Evolutionary conservation across 306 rosid species (phyloP).

Genomic region (Cicer judaicum): DNA sequence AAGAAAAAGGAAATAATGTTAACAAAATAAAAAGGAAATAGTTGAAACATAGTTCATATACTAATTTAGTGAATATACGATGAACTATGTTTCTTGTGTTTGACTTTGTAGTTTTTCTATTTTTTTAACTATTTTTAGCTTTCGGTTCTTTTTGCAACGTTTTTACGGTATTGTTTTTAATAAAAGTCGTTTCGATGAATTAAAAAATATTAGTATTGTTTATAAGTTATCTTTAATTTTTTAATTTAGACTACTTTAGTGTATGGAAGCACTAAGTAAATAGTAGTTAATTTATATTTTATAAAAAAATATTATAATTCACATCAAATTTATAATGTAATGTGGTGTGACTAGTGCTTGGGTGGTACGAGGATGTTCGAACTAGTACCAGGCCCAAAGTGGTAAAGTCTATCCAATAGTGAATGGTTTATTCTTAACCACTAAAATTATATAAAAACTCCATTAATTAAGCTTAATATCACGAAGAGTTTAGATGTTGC

Average conservation of each 20-base stretch:
- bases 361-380: slow-evolving; percentile 47
- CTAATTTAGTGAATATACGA: slow-evolving; percentile 31
- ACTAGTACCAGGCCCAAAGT: not conserved
- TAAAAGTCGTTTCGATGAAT: too few species aligned
- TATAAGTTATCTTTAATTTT: too few species aligned
- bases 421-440: slow-evolving; percentile 1
- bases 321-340: not conserved
- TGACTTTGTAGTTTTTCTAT: too few species aligned
- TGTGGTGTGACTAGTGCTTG: not conserved
- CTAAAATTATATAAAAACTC: not conserved
- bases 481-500: slow-evolving; percentile 11
- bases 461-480: slow-evolving; percentile 23
- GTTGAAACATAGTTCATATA: slow-evolving; percentile 24
- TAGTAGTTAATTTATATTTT: too few species aligned
- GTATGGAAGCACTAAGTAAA: too few species aligned
- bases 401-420: slow-evolving; percentile 18
- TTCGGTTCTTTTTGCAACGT: too few species aligned
- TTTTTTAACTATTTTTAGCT: too few species aligned
- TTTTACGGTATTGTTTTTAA: too few species aligned
- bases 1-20: not conserved
- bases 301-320: not conserved
- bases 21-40: not conserved
- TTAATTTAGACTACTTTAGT: too few species aligned
- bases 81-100: too few species aligned
- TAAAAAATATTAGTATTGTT: too few species aligned